Evolutionary conservation across 2,329 filamentous ascomycete species (phyloP).

Genomic region (Aspergillus terreus): DNA sequence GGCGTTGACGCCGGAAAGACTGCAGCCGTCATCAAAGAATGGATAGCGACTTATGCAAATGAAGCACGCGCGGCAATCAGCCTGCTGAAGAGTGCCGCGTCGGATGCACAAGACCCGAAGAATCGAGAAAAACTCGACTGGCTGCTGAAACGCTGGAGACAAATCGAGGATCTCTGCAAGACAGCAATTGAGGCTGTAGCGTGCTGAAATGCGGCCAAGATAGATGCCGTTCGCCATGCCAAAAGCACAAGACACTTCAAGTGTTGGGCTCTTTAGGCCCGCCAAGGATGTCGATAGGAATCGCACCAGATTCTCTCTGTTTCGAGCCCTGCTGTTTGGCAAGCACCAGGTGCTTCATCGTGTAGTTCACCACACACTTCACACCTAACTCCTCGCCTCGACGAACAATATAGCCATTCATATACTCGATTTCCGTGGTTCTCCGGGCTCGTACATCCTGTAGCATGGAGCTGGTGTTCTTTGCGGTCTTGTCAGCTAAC

Average conservation of each 20-base stretch:
- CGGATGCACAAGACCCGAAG: slow-evolving; percentile 5
- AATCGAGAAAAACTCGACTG: slow-evolving; percentile 22
- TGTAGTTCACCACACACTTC: slow-evolving; percentile 67
- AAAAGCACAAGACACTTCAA: not conserved
- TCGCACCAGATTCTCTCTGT: slow-evolving; percentile 25
- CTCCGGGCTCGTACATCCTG: slow-evolving; percentile 59
- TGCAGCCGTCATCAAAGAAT: slow-evolving; percentile 30
- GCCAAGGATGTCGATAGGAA: slow-evolving; percentile 27
- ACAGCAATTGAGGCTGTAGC: slow-evolving; percentile 21
- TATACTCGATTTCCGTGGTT: slow-evolving; percentile 73
- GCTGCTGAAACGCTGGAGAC: slow-evolving; percentile 36
- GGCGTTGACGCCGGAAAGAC: slow-evolving; percentile 29
- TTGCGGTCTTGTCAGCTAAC: slow-evolving; percentile 52
- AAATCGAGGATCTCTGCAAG: slow-evolving; percentile 34
- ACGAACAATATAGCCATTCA: slow-evolving; percentile 82
- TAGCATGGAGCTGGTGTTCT: slow-evolving; percentile 65
- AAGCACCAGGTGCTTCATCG: slow-evolving; percentile 69
- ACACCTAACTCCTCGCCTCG: slow-evolving; percentile 70
- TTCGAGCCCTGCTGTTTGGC: slow-evolving; percentile 57
- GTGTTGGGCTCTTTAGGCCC: slow-evolving; percentile 4
- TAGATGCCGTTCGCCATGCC: not conserved
- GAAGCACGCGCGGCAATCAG: slow-evolving; percentile 31
- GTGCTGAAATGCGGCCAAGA: slow-evolving; percentile 9
- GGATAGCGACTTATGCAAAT: slow-evolving; percentile 32
- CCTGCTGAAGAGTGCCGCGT: slow-evolving; percentile 12